phyloP scores from a whole-genome alignment of 1,139 yeast species.

The Hansenula anomala region DNA sequence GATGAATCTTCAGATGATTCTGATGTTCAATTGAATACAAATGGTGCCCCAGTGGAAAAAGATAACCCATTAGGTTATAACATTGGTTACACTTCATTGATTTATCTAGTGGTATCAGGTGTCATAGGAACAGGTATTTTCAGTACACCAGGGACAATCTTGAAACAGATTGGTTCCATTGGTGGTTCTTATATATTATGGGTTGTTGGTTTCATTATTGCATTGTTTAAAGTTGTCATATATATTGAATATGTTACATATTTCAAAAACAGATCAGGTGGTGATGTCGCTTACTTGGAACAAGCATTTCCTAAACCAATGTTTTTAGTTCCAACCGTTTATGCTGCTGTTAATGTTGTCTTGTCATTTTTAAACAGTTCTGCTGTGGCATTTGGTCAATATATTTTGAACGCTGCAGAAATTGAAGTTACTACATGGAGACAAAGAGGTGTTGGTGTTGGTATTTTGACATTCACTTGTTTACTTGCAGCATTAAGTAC shows the following conservation, averaged over 20 bases:
- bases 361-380: slow-evolving; percentile 38
- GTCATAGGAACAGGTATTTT: slow-evolving; percentile 44
- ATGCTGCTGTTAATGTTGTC: slow-evolving; percentile 37
- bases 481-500: slow-evolving; percentile 29
- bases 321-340: slow-evolving; percentile 36
- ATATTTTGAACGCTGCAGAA: slow-evolving; percentile 35
- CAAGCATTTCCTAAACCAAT: slow-evolving; percentile 38
- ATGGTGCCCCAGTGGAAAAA: slow-evolving; percentile 37
- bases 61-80: slow-evolving; percentile 36
- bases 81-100: slow-evolving; percentile 29
- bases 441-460: slow-evolving; percentile 39
- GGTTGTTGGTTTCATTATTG: slow-evolving; percentile 35
- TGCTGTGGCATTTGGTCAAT: slow-evolving; percentile 39
- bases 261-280: slow-evolving; percentile 35
- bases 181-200: slow-evolving; percentile 41
- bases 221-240: slow-evolving; percentile 31
- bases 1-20: slow-evolving; percentile 3
- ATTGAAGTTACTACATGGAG: slow-evolving; percentile 33
- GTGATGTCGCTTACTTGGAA: slow-evolving; percentile 40
- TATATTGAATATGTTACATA: slow-evolving; percentile 38
- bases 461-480: slow-evolving; percentile 29
- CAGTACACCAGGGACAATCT: slow-evolving; percentile 35
- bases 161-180: slow-evolving; percentile 35
- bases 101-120: slow-evolving; percentile 35
- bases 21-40: slow-evolving; percentile 18